Conservation (phyloP, 345 rosid species). For the Stellera chamaejasme region DNA sequence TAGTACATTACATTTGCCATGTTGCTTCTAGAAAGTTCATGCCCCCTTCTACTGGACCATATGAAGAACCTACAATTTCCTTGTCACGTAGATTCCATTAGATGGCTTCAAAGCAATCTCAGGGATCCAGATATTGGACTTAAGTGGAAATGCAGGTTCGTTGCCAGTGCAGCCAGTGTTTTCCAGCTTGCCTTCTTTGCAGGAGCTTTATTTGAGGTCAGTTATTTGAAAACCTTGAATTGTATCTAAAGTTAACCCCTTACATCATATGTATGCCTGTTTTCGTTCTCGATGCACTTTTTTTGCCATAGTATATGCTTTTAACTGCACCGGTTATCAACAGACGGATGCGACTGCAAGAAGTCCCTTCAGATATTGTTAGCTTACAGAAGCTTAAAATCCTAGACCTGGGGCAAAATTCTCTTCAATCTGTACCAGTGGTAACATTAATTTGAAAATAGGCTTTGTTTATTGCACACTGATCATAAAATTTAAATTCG, state of each 20-base stretch:
- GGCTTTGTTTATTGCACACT: too few species aligned
- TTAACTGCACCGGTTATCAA: slow-evolving; percentile 13
- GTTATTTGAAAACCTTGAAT: slow-evolving; percentile 13
- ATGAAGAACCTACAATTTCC: slow-evolving; percentile 12
- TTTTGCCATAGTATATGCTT: slow-evolving; percentile 3
- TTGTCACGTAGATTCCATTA: slow-evolving; percentile 48
- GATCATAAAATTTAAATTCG: too few species aligned
- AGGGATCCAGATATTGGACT: slow-evolving; percentile 67
- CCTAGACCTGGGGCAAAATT: slow-evolving; percentile 79
- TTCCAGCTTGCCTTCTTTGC: slow-evolving; percentile 54
- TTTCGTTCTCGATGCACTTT: background rate
- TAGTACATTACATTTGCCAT: background rate
- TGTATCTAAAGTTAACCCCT: background rate
- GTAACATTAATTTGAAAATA: slow-evolving; percentile 18
- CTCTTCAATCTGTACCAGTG: slow-evolving; percentile 62
- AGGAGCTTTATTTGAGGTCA: slow-evolving; percentile 87
- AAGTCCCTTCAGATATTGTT: slow-evolving; percentile 62
- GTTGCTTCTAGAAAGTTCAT: background rate
- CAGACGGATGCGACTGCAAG: slow-evolving; percentile 65
- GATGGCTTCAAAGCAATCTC: slow-evolving; percentile 71
- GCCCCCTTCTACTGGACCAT: slow-evolving; percentile 4
- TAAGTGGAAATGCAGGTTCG: slow-evolving; percentile 65
- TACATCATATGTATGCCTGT: background rate
- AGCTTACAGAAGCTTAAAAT: slow-evolving; percentile 45
- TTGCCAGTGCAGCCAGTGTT: slow-evolving; percentile 48